Conservation (phyloP, 1,284 basidiomycete species). For the Tausonia pullulans region DNA sequence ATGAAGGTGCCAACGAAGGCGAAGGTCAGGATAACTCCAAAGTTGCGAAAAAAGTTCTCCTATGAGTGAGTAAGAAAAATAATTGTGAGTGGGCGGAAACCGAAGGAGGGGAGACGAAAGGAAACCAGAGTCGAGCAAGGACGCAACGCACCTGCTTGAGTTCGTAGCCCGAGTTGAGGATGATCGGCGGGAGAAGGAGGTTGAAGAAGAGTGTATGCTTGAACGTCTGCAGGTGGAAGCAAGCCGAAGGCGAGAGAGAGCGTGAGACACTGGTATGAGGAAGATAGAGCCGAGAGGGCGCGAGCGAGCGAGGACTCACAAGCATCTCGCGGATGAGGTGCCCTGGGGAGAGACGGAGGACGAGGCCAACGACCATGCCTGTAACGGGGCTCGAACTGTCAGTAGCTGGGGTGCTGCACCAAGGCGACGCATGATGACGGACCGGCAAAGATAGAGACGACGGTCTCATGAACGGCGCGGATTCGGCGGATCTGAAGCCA, state of each 20-base stretch:
- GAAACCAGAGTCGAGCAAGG: background rate
- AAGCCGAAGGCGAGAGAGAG: background rate
- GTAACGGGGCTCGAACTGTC: background rate
- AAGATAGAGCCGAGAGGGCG: slow-evolving; percentile 14
- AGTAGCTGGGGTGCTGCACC: background rate
- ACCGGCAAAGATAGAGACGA: slow-evolving; percentile 85
- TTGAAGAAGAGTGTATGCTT: slow-evolving; percentile 98
- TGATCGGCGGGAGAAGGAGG: slow-evolving; percentile 91
- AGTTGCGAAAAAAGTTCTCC: slow-evolving; percentile 97
- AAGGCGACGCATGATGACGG: background rate
- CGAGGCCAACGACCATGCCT: slow-evolving; percentile 86
- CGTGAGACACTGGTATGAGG: background rate
- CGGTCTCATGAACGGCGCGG: slow-evolving; percentile 89
- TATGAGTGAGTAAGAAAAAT: slow-evolving; percentile 30
- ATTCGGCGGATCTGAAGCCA: slow-evolving; percentile 96
- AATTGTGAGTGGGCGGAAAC: background rate
- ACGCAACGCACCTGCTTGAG: slow-evolving; percentile 66
- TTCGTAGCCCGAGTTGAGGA: slow-evolving; percentile 95
- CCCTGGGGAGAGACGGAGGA: slow-evolving; percentile 80
- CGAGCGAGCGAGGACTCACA: slow-evolving; percentile 46
- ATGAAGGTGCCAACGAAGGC: slow-evolving; percentile 96
- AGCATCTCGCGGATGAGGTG: slow-evolving; percentile 95
- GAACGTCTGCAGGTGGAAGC: slow-evolving; percentile 53
- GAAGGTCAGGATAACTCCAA: slow-evolving; percentile 91
- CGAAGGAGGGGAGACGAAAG: slow-evolving; percentile 2